A percentile compares a stretch with the other conserved stretches of the same genome.
phyloP scores from a whole-genome alignment of 2,329 filamentous ascomycete genomes.

The Fusarium pseudoanthophilum region DNA sequence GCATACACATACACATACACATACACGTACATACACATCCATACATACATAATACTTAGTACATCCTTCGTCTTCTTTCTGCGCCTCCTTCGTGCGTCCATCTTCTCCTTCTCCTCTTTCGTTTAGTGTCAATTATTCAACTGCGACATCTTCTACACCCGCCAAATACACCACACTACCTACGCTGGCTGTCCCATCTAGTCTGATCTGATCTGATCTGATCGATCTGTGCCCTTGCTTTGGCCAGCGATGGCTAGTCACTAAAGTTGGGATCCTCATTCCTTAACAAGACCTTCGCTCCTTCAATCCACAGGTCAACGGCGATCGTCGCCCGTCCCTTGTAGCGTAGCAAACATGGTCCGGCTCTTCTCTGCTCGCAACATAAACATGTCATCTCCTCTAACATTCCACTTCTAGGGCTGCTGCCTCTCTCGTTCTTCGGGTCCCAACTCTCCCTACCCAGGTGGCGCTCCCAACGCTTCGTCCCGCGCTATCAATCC shows the following conservation, averaged over 20 bases:
- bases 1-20: background rate
- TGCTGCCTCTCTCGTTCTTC: constrained; percentile 67
- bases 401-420: constrained; percentile 52
- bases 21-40: background rate
- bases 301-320: constrained; percentile 24
- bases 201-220: background rate
- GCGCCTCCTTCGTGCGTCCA: constrained; percentile 25
- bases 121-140: background rate
- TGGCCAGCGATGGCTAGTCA: constrained; percentile 37
- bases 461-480: constrained; percentile 59
- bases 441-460: constrained; percentile 65
- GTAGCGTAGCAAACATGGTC: constrained; percentile 37
- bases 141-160: background rate
- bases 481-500: constrained; percentile 66
- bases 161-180: background rate
- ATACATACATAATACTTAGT: constrained; percentile 8
- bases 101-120: constrained; percentile 7
- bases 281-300: constrained; percentile 12
- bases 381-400: constrained; percentile 3
- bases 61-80: background rate
- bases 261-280: constrained; percentile 35
- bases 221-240: constrained; percentile 22
- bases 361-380: background rate
- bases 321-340: constrained; percentile 11
- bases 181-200: background rate